A percentile compares a stretch with the other conserved stretches of the same genome.
Conservation (phyloP, 2,329 filamentous ascomycete species). For the Ophiostoma novo-ulmi region DNA sequence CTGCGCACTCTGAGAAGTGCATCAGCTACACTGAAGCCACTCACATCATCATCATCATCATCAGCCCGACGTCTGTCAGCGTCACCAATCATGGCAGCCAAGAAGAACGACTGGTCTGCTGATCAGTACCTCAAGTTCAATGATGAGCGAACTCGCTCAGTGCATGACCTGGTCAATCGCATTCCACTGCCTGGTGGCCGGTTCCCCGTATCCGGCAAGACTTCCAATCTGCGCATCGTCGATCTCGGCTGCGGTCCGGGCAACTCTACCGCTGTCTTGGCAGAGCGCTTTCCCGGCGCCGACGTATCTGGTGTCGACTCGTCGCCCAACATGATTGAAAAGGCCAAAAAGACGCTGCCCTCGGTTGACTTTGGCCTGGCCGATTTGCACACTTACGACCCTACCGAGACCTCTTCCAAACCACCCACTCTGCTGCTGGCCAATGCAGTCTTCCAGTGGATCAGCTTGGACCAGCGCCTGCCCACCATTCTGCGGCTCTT, state of each 20-base stretch:
- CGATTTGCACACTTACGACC: constrained; percentile 42
- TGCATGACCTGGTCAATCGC: constrained; percentile 48
- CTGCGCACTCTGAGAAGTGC: not conserved
- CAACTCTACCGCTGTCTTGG: constrained; percentile 51
- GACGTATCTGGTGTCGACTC: constrained; percentile 49
- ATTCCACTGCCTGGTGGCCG: constrained; percentile 36
- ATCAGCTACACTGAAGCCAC: not conserved
- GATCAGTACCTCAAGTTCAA: constrained; percentile 53
- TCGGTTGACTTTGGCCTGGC: constrained; percentile 42
- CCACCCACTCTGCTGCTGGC: constrained; percentile 46
- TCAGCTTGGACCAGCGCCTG: constrained; percentile 42
- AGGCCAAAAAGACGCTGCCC: constrained; percentile 41
- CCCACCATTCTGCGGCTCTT: constrained; percentile 43
- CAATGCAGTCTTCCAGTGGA: constrained; percentile 58
- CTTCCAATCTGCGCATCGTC: constrained; percentile 42
- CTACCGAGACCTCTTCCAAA: constrained; percentile 27
- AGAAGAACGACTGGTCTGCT: constrained; percentile 48
- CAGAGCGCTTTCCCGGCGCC: constrained; percentile 44
- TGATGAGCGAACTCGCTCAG: constrained; percentile 48
- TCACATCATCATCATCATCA: not conserved
- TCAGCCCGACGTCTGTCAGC: not conserved
- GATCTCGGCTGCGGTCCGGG: constrained; percentile 58
- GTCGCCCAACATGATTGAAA: constrained; percentile 50
- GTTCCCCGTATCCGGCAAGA: constrained; percentile 17
- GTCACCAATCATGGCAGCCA: constrained; percentile 5